Conservation (phyloP, 228 moss, liverwort and hornwort genomes). For the Sphagnum magellanicum region DNA sequence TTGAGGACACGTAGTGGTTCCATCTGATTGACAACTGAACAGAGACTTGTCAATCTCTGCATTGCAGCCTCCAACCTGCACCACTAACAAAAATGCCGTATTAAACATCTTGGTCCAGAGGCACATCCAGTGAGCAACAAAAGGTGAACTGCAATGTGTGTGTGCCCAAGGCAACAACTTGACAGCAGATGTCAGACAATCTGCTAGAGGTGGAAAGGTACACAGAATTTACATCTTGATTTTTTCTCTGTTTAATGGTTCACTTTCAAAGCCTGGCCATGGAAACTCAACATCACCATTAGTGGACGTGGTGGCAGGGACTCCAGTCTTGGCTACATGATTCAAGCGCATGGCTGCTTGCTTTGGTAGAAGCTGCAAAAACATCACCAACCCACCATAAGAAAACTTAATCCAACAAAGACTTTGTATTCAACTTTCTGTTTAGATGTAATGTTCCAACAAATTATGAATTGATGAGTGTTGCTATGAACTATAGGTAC, state of each 20-base stretch:
- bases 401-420: too few species aligned
- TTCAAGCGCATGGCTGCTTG: conserved; percentile 86
- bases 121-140: too few species aligned
- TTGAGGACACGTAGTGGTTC: conserved; percentile 92
- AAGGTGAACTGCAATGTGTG: too few species aligned
- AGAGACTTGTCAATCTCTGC: conserved; percentile 94
- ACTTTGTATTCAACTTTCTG: too few species aligned
- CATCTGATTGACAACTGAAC: conserved; percentile 98
- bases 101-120: too few species aligned
- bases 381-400: too few species aligned
- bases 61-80: conserved; percentile 93
- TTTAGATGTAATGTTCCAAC: too few species aligned
- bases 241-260: conserved; percentile 69
- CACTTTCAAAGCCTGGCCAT: conserved; percentile 87
- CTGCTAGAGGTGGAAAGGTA: too few species aligned
- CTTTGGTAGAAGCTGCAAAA: conserved; percentile 74
- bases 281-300: conserved; percentile 65
- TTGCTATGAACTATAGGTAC: too few species aligned
- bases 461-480: too few species aligned
- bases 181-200: too few species aligned
- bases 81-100: not conserved
- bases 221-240: conserved; percentile 68
- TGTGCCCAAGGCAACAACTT: too few species aligned
- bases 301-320: conserved; percentile 34
- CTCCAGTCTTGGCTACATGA: conserved; percentile 53